A percentile compares a stretch with the other conserved stretches of the same genome.
These are phyloP conservation scores for Cinchona pubescens DNA, from an alignment of 257 asterid genomes.

Conservation along the genomic window DNA sequence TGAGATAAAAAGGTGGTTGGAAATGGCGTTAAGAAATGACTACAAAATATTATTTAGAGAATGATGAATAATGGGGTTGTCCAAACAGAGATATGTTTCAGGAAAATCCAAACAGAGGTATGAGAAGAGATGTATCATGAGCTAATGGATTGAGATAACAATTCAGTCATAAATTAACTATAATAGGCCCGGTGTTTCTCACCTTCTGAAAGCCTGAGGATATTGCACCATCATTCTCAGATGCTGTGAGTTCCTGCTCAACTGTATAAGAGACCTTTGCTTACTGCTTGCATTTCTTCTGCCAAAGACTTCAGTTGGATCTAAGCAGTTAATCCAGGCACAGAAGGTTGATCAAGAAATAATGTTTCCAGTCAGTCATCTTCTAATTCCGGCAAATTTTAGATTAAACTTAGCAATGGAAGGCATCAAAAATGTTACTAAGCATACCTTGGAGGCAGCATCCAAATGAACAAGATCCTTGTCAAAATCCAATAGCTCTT, in stretches of 20 bases:
- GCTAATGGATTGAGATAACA: not conserved
- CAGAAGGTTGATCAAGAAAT: conserved; percentile 29
- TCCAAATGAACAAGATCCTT: conserved; percentile 91
- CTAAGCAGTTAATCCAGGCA: conserved; percentile 32
- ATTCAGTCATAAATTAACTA: not conserved
- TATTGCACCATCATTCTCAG: conserved; percentile 83
- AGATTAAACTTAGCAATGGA: conserved; percentile 15
- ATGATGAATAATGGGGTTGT: no score
- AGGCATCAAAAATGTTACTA: conserved; percentile 9
- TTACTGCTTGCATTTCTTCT: conserved; percentile 99
- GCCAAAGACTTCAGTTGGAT: conserved; percentile 94
- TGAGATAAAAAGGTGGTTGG: no score
- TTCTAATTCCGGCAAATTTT: not conserved
- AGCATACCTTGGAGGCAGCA: conserved; percentile 86
- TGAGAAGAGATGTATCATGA: not conserved
- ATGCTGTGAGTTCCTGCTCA: conserved; percentile 85
- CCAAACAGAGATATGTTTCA: not conserved
- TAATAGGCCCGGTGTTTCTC: conserved; percentile 13
- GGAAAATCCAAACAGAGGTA: not conserved
- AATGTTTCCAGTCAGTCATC: conserved; percentile 7
- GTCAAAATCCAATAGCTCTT: conserved; percentile 79
- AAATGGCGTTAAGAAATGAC: no score
- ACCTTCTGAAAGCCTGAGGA: conserved; percentile 92
- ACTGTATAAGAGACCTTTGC: conserved; percentile 98
- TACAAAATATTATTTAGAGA: no score